Percentiles rank a stretch among this genome's conserved stretches.
phyloP scores from a whole-genome alignment of 1,284 basidiomycete species.

The Apiotrichum brassicae region DNA sequence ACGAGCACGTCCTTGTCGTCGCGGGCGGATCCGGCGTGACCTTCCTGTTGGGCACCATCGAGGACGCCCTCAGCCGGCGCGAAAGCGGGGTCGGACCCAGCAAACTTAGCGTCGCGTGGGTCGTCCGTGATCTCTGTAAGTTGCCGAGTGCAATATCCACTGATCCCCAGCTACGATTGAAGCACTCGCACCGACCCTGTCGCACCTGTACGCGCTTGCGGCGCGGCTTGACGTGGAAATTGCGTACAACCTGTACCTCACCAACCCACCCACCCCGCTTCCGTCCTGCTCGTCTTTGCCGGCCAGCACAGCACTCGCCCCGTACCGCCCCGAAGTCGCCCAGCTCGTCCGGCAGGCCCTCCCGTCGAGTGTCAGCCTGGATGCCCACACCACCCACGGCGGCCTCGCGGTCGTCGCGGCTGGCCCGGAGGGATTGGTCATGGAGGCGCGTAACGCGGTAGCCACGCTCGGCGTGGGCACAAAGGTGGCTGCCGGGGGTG shows the following conservation, averaged over 20 bases:
- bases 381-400: constrained; percentile 1
- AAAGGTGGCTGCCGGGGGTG: constrained; percentile 30
- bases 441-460: constrained; percentile 38
- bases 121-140: constrained; percentile 39
- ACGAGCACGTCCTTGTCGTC: constrained; percentile 33
- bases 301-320: constrained; percentile 23
- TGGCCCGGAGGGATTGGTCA: constrained; percentile 39
- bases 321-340: constrained; percentile 33
- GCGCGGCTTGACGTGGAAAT: constrained; percentile 17
- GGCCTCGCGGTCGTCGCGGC: constrained; percentile 41
- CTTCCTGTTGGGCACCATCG: constrained; percentile 39
- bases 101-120: constrained; percentile 36
- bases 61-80: constrained; percentile 31
- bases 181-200: constrained; percentile 31
- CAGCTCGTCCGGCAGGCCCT: constrained; percentile 35
- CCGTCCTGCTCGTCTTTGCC: constrained; percentile 20
- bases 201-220: constrained; percentile 23
- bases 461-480: constrained; percentile 25
- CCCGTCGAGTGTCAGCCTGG: too few relatives aligned
- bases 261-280: constrained; percentile 29
- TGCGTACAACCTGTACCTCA: constrained; percentile 33
- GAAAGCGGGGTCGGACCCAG: constrained; percentile 18
- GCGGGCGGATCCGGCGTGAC: constrained; percentile 44
- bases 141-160: neutral
- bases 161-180: constrained; percentile 28